These are phyloP conservation scores for Kuraishia borneana DNA, from an alignment of 805 yeast genomes.

Conservation along the genomic window DNA sequence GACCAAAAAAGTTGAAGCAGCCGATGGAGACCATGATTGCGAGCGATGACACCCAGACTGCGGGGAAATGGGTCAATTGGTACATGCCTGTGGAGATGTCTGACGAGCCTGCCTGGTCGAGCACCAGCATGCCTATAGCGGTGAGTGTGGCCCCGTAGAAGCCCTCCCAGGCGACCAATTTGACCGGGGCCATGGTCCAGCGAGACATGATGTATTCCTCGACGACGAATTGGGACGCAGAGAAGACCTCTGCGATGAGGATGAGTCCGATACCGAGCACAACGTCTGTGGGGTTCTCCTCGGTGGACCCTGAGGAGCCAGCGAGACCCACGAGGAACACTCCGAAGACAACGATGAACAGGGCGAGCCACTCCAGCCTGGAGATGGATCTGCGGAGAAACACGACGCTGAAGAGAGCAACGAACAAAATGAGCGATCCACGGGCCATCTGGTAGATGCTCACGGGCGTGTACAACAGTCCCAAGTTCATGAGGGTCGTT, in stretches of 20 bases:
- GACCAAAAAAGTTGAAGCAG: conserved; percentile 62
- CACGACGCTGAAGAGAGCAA: conserved; percentile 56
- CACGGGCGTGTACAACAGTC: conserved; percentile 64
- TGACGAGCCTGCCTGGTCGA: conserved; percentile 38
- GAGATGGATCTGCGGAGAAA: conserved; percentile 47
- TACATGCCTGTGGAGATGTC: conserved; percentile 39
- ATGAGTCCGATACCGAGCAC: conserved; percentile 48
- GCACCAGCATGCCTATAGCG: conserved; percentile 28
- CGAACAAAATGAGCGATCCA: conserved; percentile 67
- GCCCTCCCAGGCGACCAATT: conserved; percentile 68
- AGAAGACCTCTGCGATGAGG: conserved; percentile 50
- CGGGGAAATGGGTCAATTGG: conserved; percentile 31
- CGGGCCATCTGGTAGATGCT: conserved; percentile 81
- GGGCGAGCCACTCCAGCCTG: conserved; percentile 56
- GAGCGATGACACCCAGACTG: conserved; percentile 41
- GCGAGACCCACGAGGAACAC: conserved; percentile 65
- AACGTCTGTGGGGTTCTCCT: conserved; percentile 10
- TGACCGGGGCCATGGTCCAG: conserved; percentile 46
- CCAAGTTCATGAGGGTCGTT: conserved; percentile 70
- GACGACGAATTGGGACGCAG: conserved; percentile 68
- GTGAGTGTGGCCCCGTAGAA: conserved; percentile 45
- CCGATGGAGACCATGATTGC: conserved; percentile 66
- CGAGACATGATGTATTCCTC: conserved; percentile 57
- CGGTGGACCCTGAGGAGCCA: conserved; percentile 30
- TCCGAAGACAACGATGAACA: conserved; percentile 55